Evolutionary conservation across 2,329 filamentous ascomycete genomes (phyloP), one percentile per base, ranked within the genome.

Genomic region (Karstenula rhodostoma): DNA sequence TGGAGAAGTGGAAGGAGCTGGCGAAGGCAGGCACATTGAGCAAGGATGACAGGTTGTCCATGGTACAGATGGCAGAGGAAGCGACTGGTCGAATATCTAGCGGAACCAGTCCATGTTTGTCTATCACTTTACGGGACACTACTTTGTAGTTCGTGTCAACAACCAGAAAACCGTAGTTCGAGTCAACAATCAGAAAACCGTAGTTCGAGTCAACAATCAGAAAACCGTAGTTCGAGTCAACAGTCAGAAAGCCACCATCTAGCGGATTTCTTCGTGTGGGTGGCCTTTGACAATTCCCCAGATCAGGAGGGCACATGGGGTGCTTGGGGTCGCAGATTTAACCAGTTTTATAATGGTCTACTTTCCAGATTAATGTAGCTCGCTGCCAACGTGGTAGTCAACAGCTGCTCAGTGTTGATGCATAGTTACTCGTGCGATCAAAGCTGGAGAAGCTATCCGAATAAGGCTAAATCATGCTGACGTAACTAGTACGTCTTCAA

Each of bases 1-100:
- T 79, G 33, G 76, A 80, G 53, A 63, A 51, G 15, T 74, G 77
- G 72, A 80, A 80, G 58, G 77, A 79, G 19, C 61, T 59, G 7
- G 78, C 76, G 3, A 79, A 77, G 57, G 61, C 67, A 25, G 72
- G 74, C 12, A 66, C 57, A 1, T 62, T 79, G 57, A 70, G 61
- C 8, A 63, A 61, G n/a, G 71, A 73, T 29, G 76, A 78, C 33
- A 75, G 69, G 58, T 67, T 66, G 27, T 66, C 59, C 23, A 78
- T 79, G 76, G 72, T 68, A 57, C 60, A 54, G 23, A 68, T 77
- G 71, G 74, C 70, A 9, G 65, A 69, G 29, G 61, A 25, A 46
- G 19, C 3, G 9, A 46, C n/a, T 57, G 22, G 0, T 29, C 27
- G 13, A 2, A 9, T 17, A 13, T 10, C 33, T 25, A 9, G 17